Conservation (phyloP, 805 yeast genomes). For the Metschnikowia proteae region DNA sequence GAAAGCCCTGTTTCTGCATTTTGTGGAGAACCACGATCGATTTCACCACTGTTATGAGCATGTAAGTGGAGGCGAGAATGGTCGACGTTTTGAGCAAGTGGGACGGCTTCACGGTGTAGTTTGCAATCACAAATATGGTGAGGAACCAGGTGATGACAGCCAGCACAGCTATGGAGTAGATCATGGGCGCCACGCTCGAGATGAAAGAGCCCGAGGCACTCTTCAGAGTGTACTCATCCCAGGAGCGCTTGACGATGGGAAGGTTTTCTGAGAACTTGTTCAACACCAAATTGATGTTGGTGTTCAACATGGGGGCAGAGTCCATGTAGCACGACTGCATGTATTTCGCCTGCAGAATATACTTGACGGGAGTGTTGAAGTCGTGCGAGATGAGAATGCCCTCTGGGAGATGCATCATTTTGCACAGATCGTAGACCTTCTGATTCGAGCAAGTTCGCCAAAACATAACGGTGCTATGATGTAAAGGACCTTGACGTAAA, state of each 20-base stretch:
- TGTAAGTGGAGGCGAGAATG: constrained; percentile 50
- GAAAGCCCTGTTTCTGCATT: constrained; percentile 45
- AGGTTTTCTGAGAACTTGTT: constrained; percentile 28
- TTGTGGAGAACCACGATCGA: constrained; percentile 43
- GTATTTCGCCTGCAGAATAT: constrained; percentile 24
- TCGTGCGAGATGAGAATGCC: constrained; percentile 34
- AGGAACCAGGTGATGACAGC: constrained; percentile 61
- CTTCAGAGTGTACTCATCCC: constrained; percentile 42
- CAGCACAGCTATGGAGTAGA: constrained; percentile 60
- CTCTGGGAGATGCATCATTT: constrained; percentile 25
- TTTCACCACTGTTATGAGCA: constrained; percentile 47
- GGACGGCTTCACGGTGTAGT: constrained; percentile 61
- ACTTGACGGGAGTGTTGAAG: constrained; percentile 19
- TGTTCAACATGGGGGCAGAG: constrained; percentile 35
- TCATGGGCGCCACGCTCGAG: constrained; percentile 57
- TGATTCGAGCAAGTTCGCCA: constrained; percentile 27
- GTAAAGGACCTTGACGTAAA: background rate
- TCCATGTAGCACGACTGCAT: constrained; percentile 31
- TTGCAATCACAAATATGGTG: constrained; percentile 61
- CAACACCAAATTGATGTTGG: constrained; percentile 33
- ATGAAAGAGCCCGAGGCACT: constrained; percentile 42
- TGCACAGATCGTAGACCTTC: constrained; percentile 30
- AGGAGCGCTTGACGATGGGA: constrained; percentile 45
- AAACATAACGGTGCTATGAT: constrained; percentile 22
- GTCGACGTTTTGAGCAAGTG: constrained; percentile 48